These are phyloP conservation scores for Paraconiothyrium sp. DNA, from an alignment of 2,329 filamentous ascomycete genomes.

Conservation along the genomic window DNA sequence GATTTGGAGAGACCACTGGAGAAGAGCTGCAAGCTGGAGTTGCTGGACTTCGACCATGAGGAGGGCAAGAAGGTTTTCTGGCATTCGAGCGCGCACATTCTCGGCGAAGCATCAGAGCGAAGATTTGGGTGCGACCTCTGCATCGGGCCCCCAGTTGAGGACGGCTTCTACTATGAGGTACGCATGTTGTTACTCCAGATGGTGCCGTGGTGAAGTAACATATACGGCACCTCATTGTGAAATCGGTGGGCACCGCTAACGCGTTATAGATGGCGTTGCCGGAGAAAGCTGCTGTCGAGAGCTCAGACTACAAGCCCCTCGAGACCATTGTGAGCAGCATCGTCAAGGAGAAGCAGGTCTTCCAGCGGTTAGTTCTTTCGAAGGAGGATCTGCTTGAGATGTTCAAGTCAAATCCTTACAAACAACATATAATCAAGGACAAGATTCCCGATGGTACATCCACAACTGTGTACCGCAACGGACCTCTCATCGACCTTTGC, in stretches of 20 bases:
- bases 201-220: background rate
- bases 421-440: constrained; percentile 95
- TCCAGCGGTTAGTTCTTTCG: constrained; percentile 86
- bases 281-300: constrained; percentile 74
- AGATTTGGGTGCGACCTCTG: constrained; percentile 91
- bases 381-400: constrained; percentile 94
- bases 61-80: constrained; percentile 95
- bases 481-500: constrained; percentile 93
- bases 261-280: constrained; percentile 79
- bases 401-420: constrained; percentile 98
- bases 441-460: constrained; percentile 88
- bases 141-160: constrained; percentile 89
- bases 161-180: constrained; percentile 92
- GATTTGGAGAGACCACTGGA: constrained; percentile 92
- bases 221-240: background rate
- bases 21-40: constrained; percentile 82
- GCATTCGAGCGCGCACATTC: constrained; percentile 94
- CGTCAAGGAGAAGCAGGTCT: constrained; percentile 96
- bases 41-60: constrained; percentile 80
- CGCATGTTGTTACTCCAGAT: background rate
- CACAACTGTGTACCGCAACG: constrained; percentile 94
- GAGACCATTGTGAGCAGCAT: constrained; percentile 83
- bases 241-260: background rate
- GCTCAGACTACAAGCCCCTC: constrained; percentile 83
- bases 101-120: constrained; percentile 93